These are phyloP conservation scores for Asterochloris sp. DNA, from an alignment of 139 green algal species.

Conservation along the genomic window DNA sequence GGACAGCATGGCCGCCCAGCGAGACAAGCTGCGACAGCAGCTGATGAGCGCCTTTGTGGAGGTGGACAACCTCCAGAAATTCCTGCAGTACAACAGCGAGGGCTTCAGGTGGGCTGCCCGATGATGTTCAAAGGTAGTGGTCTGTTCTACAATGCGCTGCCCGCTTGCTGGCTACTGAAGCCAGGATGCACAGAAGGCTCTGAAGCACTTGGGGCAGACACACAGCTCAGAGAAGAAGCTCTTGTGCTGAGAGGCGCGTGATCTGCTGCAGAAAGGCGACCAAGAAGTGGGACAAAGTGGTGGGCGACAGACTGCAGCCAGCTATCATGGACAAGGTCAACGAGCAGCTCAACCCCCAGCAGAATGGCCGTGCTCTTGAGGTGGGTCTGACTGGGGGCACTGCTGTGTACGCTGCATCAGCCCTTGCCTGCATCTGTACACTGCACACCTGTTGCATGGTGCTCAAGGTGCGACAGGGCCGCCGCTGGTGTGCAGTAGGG, in stretches of 20 bases:
- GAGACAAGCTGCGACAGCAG: slow-evolving; percentile 15
- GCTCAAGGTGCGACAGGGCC: no score
- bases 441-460: no score
- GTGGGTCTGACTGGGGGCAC: no score
- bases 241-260: neutral
- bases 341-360: no score
- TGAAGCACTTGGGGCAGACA: neutral
- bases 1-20: neutral
- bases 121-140: neutral
- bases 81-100: slow-evolving; percentile 53
- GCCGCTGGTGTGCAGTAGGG: neutral
- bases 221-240: neutral
- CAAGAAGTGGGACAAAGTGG: neutral
- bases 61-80: slow-evolving; percentile 47
- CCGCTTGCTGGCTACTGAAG: neutral
- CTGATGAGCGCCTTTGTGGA: slow-evolving; percentile 40
- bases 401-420: no score
- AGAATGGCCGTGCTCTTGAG: no score
- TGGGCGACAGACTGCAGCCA: no score
- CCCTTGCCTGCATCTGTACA: no score
- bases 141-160: neutral
- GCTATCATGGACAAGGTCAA: no score
- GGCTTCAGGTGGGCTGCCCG: slow-evolving; percentile 57
- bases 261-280: slow-evolving; percentile 32
- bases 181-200: neutral